These are phyloP conservation scores for Aspergillus quadrilineatus DNA, from an alignment of 2,329 filamentous ascomycete species.

Conservation along the genomic window DNA sequence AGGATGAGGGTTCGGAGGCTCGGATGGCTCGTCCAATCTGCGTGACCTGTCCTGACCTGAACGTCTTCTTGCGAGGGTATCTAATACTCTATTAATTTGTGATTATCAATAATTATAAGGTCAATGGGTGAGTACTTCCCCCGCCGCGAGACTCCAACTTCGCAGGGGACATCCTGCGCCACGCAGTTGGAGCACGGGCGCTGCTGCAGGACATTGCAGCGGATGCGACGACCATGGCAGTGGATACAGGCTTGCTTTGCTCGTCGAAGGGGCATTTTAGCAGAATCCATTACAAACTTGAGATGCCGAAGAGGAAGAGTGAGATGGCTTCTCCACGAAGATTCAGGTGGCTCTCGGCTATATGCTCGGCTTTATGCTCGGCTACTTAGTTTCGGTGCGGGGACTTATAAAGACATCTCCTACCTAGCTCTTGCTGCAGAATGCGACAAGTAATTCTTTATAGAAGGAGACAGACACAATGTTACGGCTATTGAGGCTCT, in stretches of 20 bases:
- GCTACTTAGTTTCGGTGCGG: neutral
- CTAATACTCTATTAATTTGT: constrained; percentile 5
- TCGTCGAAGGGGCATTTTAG: constrained; percentile 21
- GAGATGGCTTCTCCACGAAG: neutral
- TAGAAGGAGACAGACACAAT: neutral
- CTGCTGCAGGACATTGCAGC: constrained; percentile 47
- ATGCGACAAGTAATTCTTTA: no score
- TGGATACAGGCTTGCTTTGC: constrained; percentile 46
- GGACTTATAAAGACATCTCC: neutral
- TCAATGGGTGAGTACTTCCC: constrained; percentile 39
- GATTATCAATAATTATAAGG: neutral
- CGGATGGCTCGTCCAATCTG: no score
- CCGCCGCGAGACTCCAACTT: constrained; percentile 44
- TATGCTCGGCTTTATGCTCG: neutral
- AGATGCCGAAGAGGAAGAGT: neutral
- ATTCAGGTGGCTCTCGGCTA: neutral
- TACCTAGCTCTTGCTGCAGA: neutral
- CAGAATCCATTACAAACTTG: neutral
- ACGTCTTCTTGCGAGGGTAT: constrained; percentile 24
- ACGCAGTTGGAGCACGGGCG: constrained; percentile 47
- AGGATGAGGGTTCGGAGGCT: neutral
- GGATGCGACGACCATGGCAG: constrained; percentile 48
- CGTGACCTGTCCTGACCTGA: neutral
- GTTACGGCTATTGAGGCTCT: neutral
- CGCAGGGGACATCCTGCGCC: constrained; percentile 38